Evolutionary conservation across 495 filamentous ascomycete genomes (phyloP).

Genomic region (Aspergillus nanangensis): DNA sequence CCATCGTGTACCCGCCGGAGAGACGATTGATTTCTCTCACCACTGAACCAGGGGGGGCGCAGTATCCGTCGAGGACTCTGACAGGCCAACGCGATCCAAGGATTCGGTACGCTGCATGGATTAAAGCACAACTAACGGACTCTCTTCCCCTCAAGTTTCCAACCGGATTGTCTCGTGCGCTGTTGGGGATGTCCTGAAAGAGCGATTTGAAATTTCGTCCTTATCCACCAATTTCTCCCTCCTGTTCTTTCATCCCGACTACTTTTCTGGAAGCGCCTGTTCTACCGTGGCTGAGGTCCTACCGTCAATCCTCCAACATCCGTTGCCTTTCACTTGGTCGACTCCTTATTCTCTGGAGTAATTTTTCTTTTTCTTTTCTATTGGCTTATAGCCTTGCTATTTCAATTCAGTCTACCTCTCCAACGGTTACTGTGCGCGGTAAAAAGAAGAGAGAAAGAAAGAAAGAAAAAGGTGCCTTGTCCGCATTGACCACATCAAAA

Average conservation of each 20-base stretch:
- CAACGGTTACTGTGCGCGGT: not conserved
- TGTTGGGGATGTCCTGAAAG: slow-evolving; percentile 12
- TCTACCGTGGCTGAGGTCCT: slow-evolving; percentile 1
- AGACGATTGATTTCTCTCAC: slow-evolving; percentile 6
- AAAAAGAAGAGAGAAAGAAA: not conserved
- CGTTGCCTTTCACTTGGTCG: not conserved
- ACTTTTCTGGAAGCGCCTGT: not conserved
- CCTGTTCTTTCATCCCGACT: not conserved
- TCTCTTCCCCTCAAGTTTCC: slow-evolving; percentile 11
- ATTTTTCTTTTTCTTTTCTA: too few relatives aligned
- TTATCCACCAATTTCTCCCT: too few relatives aligned
- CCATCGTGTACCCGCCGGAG: slow-evolving; percentile 16
- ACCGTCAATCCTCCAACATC: not conserved
- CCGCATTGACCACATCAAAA: not conserved
- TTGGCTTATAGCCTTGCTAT: too few relatives aligned
- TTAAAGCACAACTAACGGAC: slow-evolving; percentile 18
- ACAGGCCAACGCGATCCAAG: slow-evolving; percentile 16
- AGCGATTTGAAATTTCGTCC: slow-evolving; percentile 5
- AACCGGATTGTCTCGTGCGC: slow-evolving; percentile 17
- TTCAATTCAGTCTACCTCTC: not conserved
- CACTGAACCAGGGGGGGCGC: slow-evolving; percentile 16
- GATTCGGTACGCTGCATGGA: slow-evolving; percentile 23
- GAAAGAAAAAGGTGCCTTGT: not conserved
- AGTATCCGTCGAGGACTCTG: slow-evolving; percentile 14
- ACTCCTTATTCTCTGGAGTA: not conserved